These are phyloP conservation scores for Hortaea werneckii DNA, from an alignment of 2,329 filamentous ascomycete genomes.

Conservation along the genomic window DNA sequence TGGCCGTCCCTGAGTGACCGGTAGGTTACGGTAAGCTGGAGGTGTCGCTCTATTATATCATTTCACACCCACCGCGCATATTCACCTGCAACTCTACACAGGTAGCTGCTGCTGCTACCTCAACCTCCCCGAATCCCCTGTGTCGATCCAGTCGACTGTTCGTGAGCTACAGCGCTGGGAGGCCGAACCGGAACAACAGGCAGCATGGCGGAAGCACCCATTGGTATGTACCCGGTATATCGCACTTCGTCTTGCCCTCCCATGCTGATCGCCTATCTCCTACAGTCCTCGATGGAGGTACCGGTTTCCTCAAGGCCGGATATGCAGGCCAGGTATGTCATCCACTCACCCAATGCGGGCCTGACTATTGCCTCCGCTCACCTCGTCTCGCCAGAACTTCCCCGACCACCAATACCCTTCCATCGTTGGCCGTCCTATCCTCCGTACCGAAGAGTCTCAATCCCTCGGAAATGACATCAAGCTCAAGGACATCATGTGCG, in stretches of 20 bases:
- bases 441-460: constrained; percentile 89
- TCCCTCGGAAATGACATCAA: constrained; percentile 55
- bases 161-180: too few relatives aligned
- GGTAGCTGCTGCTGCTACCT: too few relatives aligned
- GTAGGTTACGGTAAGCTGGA: too few relatives aligned
- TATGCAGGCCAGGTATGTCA: constrained; percentile 73
- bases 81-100: too few relatives aligned
- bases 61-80: too few relatives aligned
- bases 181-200: not conserved
- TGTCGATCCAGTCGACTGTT: too few relatives aligned
- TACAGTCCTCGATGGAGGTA: constrained; percentile 96
- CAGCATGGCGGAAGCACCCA: constrained; percentile 6
- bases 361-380: not conserved
- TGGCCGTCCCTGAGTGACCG: too few relatives aligned
- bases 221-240: constrained; percentile 1
- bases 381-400: constrained; percentile 60
- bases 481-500: constrained; percentile 99
- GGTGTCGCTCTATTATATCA: too few relatives aligned
- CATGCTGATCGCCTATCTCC: constrained; percentile 8
- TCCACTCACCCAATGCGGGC: not conserved
- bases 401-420: constrained; percentile 97
- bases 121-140: too few relatives aligned
- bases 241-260: not conserved
- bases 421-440: constrained; percentile 93
- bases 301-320: constrained; percentile 98